Evolutionary conservation across 2,329 filamentous ascomycete genomes (phyloP), one percentile per base, ranked within the genome.

Genomic region (Colletotrichum eleusines): DNA sequence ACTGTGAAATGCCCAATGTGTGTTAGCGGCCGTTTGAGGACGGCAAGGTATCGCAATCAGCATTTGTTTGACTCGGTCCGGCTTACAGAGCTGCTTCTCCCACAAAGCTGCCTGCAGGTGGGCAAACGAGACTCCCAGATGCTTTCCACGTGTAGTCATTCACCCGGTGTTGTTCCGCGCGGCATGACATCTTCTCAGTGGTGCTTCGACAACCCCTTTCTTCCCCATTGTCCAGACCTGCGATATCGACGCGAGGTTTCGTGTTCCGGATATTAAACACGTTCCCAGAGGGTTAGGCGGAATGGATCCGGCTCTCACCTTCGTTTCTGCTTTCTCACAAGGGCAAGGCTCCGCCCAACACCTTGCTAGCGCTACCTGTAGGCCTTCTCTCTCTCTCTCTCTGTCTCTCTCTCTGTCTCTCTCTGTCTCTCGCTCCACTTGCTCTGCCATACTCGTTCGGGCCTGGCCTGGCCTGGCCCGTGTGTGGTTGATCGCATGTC

Each of bases 231-330:
- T 46, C 35, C n/a, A 50, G 40, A 62, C n/a, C 26, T 35, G 23
- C 48, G n/a, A 54, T 40, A 33, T 62, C 55, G 63, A 61, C 51
- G 50, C 67, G 50, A 62, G 42, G 42, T 58, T 59, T 68, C 50
- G 64, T 68, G 53, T 67, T 68, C 44, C 58, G 51, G 53, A 53
- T 40, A 54, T 46, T 18, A 63, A 58, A 51, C 50, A 7, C 53
- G 26, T 59, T 35, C 55, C 20, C 20, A 44, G 67, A 70, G 55
- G 59, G 33, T 63, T 62, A 42, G 18, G 57, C 67, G 62, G 33
- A 7, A 70, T 62, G 50, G 63, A 61, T 50, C n/a, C n/a, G n/a
- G n/a, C n/a, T n/a, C 50, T n/a, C 57, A 40, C 57, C 51, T 66
- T 61, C 26, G 57, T 33, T 62, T 51, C 60, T 57, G 35, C 42